Evolutionary conservation across 73 alveolate genomes (phyloP).

Genomic region (Uronychia binucleata): DNA sequence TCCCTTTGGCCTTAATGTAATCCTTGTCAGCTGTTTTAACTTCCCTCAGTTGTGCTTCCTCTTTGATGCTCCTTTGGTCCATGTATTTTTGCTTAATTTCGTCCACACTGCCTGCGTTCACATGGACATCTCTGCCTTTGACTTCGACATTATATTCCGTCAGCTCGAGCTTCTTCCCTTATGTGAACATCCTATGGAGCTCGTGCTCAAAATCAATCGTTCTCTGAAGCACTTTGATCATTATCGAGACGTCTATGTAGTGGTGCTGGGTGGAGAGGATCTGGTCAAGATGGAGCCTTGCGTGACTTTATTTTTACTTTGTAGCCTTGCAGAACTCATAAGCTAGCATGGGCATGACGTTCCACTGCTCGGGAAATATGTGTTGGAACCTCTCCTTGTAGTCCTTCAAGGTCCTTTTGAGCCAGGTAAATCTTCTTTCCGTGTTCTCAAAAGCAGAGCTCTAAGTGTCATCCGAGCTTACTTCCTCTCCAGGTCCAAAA

Average conservation of each 20-base stretch:
- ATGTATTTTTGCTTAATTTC: constrained; percentile 72
- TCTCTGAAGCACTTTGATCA: constrained; percentile 83
- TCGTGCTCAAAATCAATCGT: constrained; percentile 92
- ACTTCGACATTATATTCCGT: constrained; percentile 33
- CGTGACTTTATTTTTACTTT: constrained; percentile 21
- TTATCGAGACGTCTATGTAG: constrained; percentile 81
- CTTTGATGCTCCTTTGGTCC: neutral
- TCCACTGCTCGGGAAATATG: constrained; percentile 95
- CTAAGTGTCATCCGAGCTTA: constrained; percentile 18
- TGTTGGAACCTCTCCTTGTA: constrained; percentile 83
- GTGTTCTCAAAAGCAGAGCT: constrained; percentile 87
- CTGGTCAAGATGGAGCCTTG: constrained; percentile 82
- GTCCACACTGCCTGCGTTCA: constrained; percentile 63
- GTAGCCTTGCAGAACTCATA: constrained; percentile 96
- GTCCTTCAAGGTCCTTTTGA: constrained; percentile 90
- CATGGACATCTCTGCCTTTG: constrained; percentile 56
- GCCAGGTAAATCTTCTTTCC: constrained; percentile 96
- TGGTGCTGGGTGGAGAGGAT: constrained; percentile 74
- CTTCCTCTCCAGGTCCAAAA: constrained; percentile 77
- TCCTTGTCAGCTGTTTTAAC: constrained; percentile 1
- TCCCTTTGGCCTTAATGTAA: constrained; percentile 38
- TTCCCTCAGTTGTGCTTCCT: neutral
- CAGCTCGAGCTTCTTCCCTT: constrained; percentile 6
- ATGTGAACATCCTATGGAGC: constrained; percentile 78
- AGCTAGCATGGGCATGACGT: constrained; percentile 84